A percentile compares a stretch with the other conserved stretches of the same genome.
phyloP scores from a whole-genome alignment of 164 flowering plant species.

The Santalum album region DNA sequence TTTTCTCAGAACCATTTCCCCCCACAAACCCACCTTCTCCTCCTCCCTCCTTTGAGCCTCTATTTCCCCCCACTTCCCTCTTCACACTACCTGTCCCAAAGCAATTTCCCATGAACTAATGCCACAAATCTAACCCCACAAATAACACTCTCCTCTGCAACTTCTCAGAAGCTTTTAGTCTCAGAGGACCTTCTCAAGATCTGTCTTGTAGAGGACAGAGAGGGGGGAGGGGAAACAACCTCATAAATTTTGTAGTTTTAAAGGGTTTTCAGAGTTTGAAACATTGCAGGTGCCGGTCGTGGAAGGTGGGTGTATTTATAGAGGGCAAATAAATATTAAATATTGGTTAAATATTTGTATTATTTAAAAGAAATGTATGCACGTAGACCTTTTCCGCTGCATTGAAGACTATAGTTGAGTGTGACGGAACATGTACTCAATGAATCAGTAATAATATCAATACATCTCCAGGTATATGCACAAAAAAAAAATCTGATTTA shows the following conservation, averaged over 20 bases:
- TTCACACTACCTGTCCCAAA: slow-evolving; percentile 14
- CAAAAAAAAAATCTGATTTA: too few species aligned
- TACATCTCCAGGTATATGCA: too few species aligned
- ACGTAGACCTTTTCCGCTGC: too few species aligned
- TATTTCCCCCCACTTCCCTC: slow-evolving; percentile 3
- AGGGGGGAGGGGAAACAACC: too few species aligned
- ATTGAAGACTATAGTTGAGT: too few species aligned
- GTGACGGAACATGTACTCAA: too few species aligned
- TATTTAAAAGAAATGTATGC: too few species aligned
- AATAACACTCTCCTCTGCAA: not conserved
- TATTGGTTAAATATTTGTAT: not conserved
- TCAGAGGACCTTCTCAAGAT: not conserved
- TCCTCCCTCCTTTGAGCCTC: not conserved
- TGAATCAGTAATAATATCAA: too few species aligned
- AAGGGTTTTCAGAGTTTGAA: not conserved
- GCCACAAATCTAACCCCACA: not conserved
- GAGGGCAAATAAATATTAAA: too few species aligned
- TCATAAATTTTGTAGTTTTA: not conserved
- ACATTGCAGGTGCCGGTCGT: not conserved
- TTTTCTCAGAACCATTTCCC: not conserved
- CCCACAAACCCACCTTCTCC: too few species aligned
- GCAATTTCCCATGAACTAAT: slow-evolving; percentile 55
- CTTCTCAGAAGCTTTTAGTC: too few species aligned
- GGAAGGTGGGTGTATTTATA: not conserved
- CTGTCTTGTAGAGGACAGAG: too few species aligned